phyloP scores from a whole-genome alignment of 2,329 filamentous ascomycete species.

The Neurospora sp. region DNA sequence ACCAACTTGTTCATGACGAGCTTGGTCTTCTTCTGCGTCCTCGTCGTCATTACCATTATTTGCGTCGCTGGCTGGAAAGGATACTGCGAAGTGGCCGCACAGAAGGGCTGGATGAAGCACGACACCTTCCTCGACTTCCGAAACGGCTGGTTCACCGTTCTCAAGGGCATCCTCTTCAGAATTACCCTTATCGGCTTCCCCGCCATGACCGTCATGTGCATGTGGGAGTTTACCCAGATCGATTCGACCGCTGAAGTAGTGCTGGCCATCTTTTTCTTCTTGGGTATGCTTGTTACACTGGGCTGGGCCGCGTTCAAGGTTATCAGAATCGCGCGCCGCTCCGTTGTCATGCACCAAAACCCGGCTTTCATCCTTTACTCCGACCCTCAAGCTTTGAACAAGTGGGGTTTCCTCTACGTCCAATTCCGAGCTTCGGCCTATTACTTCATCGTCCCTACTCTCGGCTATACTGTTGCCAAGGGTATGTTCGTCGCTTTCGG shows the following conservation, averaged over 20 bases:
- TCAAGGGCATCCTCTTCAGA: constrained; percentile 76
- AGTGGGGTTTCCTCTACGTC: constrained; percentile 87
- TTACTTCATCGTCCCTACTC: constrained; percentile 71
- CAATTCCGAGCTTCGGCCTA: constrained; percentile 83
- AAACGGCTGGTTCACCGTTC: constrained; percentile 73
- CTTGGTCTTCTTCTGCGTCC: constrained; percentile 70
- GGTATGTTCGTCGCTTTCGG: constrained; percentile 71
- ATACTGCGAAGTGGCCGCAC: constrained; percentile 60
- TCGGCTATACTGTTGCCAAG: constrained; percentile 67
- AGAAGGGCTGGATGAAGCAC: constrained; percentile 61
- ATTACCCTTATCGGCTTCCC: constrained; percentile 75
- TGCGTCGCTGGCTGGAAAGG: constrained; percentile 66
- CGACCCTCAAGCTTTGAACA: constrained; percentile 73
- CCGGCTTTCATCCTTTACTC: constrained; percentile 86
- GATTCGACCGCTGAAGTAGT: constrained; percentile 74
- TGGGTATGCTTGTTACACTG: constrained; percentile 63
- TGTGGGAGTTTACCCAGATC: constrained; percentile 72
- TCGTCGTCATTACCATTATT: constrained; percentile 60
- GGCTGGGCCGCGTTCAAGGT: constrained; percentile 76
- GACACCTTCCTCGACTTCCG: constrained; percentile 82
- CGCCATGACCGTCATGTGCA: constrained; percentile 71
- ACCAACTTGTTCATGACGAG: constrained; percentile 84
- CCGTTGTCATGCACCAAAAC: constrained; percentile 79
- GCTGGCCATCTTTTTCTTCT: constrained; percentile 68
- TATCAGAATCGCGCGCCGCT: constrained; percentile 68